Conservation (phyloP, 345 rosid genomes). For the Tarenaya hassleriana region DNA sequence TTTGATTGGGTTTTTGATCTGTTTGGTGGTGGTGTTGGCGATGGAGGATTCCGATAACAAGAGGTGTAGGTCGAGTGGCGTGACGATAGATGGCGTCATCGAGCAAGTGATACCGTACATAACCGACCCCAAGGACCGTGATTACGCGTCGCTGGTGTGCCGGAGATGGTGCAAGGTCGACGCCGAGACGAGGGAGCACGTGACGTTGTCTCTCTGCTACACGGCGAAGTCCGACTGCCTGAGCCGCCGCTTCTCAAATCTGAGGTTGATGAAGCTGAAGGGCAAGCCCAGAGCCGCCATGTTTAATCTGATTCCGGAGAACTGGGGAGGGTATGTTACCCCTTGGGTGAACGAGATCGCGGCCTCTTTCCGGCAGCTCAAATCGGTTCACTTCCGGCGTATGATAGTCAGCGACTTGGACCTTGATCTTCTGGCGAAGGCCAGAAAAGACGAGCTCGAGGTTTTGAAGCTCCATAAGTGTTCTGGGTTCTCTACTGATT, state of each 20-base stretch:
- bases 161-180: slow-evolving; percentile 70
- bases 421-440: slow-evolving; percentile 51
- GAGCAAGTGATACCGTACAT: slow-evolving; percentile 60
- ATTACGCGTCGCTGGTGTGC: slow-evolving; percentile 70
- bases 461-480: slow-evolving; percentile 78
- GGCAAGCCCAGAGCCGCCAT: slow-evolving; percentile 95
- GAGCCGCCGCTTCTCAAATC: slow-evolving; percentile 47
- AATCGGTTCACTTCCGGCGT: slow-evolving; percentile 63
- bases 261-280: slow-evolving; percentile 73
- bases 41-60: slow-evolving; percentile 41
- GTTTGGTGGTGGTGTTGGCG: no score
- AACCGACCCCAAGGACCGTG: slow-evolving; percentile 64
- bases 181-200: slow-evolving; percentile 67
- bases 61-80: slow-evolving; percentile 19
- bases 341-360: slow-evolving; percentile 73
- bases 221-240: slow-evolving; percentile 63
- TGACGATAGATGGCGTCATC: slow-evolving; percentile 51
- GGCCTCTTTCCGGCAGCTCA: slow-evolving; percentile 42
- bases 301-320: slow-evolving; percentile 86
- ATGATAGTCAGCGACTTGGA: slow-evolving; percentile 82
- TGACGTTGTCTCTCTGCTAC: slow-evolving; percentile 80
- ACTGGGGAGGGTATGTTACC: slow-evolving; percentile 83
- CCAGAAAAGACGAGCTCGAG: slow-evolving; percentile 44
- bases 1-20: no score
- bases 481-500: slow-evolving; percentile 83